Conservation (phyloP, 768 basidiomycete genomes). For the Chalciporus piperatus region DNA sequence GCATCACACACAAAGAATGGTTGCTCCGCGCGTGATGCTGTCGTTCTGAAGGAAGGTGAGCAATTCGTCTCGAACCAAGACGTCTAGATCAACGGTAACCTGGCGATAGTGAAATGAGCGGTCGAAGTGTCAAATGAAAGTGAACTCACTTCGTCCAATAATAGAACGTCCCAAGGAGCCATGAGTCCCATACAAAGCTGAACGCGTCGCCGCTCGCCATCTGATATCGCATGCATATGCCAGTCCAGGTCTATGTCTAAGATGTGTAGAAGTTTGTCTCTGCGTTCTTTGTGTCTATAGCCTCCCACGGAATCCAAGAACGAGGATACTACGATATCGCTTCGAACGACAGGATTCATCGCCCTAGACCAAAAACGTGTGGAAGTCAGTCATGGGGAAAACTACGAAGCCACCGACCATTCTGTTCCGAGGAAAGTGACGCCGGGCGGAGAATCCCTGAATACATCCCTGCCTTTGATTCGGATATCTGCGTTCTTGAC, state of each 20-base stretch:
- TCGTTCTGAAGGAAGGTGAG: constrained; percentile 84
- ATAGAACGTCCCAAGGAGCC: constrained; percentile 88
- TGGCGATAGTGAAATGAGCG: constrained; percentile 28
- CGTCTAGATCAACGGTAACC: constrained; percentile 97
- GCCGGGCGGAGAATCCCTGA: constrained; percentile 78
- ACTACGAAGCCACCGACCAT: constrained; percentile 52
- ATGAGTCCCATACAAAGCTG: constrained; percentile 97
- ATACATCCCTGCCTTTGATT: constrained; percentile 83
- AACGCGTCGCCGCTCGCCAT: constrained; percentile 90
- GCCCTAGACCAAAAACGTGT: constrained; percentile 55
- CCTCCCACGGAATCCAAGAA: constrained; percentile 99
- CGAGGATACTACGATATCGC: constrained; percentile 87
- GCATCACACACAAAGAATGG: constrained; percentile 70
- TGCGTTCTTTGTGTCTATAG: constrained; percentile 85
- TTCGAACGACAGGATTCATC: constrained; percentile 93
- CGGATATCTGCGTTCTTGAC: constrained; percentile 61
- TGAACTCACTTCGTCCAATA: constrained; percentile 81
- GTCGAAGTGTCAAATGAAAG: not conserved
- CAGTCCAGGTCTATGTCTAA: constrained; percentile 94
- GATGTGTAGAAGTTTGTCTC: constrained; percentile 84
- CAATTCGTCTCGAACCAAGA: constrained; percentile 90
- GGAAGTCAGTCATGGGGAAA: not conserved
- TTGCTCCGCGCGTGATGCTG: constrained; percentile 74
- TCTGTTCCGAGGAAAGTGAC: constrained; percentile 92
- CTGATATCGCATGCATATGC: constrained; percentile 95